Evolutionary conservation across 257 asterid species (phyloP), one percentile per base, ranked within the genome.

Genomic region (Scutellaria barbata): DNA sequence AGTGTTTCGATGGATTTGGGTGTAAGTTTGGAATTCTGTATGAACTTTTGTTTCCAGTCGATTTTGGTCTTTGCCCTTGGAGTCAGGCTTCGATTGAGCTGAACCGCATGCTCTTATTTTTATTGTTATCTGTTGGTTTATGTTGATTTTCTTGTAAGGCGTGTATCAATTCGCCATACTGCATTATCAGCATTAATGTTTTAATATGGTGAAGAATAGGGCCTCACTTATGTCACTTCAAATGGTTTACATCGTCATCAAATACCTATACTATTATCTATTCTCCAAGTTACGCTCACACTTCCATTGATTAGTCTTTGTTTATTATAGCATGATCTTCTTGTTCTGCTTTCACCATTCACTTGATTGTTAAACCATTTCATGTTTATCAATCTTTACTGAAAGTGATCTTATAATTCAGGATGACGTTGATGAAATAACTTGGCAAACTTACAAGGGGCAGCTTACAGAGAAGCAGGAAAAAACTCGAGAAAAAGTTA

Each of bases 401-500:
- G 69, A n/a, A 9, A 48, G 50, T 41, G 40, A 73, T 65, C 10
- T 56, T 60, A 13, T 55, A 59, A 12, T 76, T 33, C 68, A 93
- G 98, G 98, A 89, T 18, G 98, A 87, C 39, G 82, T 76, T 77
- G 98, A 89, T n/a, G 98, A 90, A 81, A 86, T 93, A 76, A 93
- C 97, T 14, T 93, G 98, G 98, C 97, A 93, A 85, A 93, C 86
- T 73, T 90, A 81, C 89, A 93, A 93, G 83, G 98, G 97, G 33
- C 94, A 85, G 77, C 95, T 93, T 12, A 93, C 98, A 1, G 98
- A 93, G 83, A 93, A 93, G 86, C 98, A 93, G 85, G 95, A 87
- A 80, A 93, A 93, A 85, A 93, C 98, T 41, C 92, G 96, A 52
- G 98, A 89, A 9, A 93, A 93, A 87, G 97, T 93, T 66, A 52